Evolutionary conservation across 2,329 filamentous ascomycete species (phyloP), one percentile per base, ranked within the genome.

Genomic region (Zasmidium cellare): DNA sequence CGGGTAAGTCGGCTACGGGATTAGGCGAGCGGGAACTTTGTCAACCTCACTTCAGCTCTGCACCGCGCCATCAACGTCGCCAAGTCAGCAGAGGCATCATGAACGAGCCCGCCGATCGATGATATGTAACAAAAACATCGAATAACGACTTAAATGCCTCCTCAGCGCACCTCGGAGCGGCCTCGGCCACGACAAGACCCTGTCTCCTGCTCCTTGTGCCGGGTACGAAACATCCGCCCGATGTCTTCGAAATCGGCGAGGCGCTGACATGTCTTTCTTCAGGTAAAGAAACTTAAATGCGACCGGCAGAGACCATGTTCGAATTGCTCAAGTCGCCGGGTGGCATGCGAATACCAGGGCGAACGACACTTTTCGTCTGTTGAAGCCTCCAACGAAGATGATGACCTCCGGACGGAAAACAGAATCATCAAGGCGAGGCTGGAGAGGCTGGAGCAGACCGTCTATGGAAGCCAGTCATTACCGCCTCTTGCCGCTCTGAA

Each of bases 181-280:
- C 48, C 22, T 28, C 35, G 57, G 11, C 59, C 59, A 19, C 63
- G 66, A 22, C 67, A 68, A 52, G 65, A 69, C 28, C 65, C 67
- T 7, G 65, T 68, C 1, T 67, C 65, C 12, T 70, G 68, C 50
- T 53, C 65, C 46, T 46, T 59, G 9, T 64, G 61, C 41, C 59
- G 61, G 23, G 48, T 45, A 14, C 7, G 35, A 16, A 41, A n/a
- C 35, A n/a, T 9, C 35, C 35, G 16, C 7, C 7, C 16, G 3
- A 41, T 41, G 35, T 41, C 7, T n/a, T 3, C 7, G 5, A 16
- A 3, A 18, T 14, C 35, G 3, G 6, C 11, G 16, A 41, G n/a
- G 7, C 35, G 16, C 35, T 41, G n/a, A 41, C 35, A n/a, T n/a
- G n/a, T 41, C 3, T 14, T n/a, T 9, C 7, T 9, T 6, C 16